Evolutionary conservation across 176 grass and related monocot species (phyloP), one percentile per base, ranked within the genome.

Genomic region (Microstegium vimineum): DNA sequence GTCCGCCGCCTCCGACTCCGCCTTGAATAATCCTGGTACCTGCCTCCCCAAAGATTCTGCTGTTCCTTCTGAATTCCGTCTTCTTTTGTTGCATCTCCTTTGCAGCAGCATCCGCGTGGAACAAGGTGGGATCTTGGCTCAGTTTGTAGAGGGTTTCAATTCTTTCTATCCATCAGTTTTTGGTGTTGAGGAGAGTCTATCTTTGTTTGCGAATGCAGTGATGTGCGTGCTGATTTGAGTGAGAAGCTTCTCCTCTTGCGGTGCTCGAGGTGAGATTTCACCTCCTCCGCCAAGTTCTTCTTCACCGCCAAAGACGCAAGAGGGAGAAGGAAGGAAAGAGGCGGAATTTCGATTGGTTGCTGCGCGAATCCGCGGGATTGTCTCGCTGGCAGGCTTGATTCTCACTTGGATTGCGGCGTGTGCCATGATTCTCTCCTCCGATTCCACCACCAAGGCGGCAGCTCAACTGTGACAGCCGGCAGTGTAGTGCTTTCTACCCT

Each of bases 111-210:
- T 73, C 73, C 45, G 72, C 57, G 81, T 15, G 15, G 60, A 66
- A 67, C 10, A 73, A 71, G 65, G 64, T 46, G 28, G 83, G 88
- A 86, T 85, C 72, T 89, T 77, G 82, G 41, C 69, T 62, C 51
- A 16, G 51, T 76, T 89, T 64, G 10, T 77, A 34, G 35, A 4
- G 23, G 57, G 59, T 66, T 82, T 25, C 28, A 17, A 59, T 66
- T 72, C 35, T 36, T 66, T 52, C 13, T 16, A n/a, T 59, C 8
- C 16, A 4, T 52, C 33, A 4, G 49, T 0, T 61, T 42, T 33
- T n/a, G 35, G 37, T 28, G 27, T 10, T 75, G 22, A 69, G 18
- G 37, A 11, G 15, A 31, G 13, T 46, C 10, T 22, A 6, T 10
- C 5, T 75, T 36, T 75, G 26, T 75, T 67, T 73, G 26, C 13